Percentiles rank a stretch among this genome's conserved stretches.
phyloP scores from a whole-genome alignment of 306 rosid genomes.

The Begonia fuchsioides region DNA sequence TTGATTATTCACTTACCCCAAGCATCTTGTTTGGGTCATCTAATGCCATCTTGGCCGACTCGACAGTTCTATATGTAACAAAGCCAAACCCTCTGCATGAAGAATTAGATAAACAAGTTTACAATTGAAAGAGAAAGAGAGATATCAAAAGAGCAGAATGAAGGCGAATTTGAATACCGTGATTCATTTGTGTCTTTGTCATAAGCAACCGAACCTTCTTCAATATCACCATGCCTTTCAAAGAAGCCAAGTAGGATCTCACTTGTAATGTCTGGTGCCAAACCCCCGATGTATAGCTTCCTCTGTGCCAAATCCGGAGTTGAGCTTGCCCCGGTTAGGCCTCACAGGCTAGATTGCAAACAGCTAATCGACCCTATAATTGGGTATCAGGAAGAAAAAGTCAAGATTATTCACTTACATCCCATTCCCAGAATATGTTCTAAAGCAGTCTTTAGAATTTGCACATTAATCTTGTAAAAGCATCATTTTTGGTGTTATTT shows the following conservation, averaged over 20 bases:
- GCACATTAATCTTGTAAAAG: too few species aligned
- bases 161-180: slow-evolving; percentile 21
- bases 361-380: slow-evolving; percentile 69
- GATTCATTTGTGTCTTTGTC: slow-evolving; percentile 63
- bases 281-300: slow-evolving; percentile 68
- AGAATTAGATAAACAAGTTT: slow-evolving; percentile 10
- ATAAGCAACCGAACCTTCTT: slow-evolving; percentile 83
- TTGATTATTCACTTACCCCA: slow-evolving; percentile 32
- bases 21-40: slow-evolving; percentile 53
- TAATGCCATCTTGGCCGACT: slow-evolving; percentile 68
- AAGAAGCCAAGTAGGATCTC: slow-evolving; percentile 51
- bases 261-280: slow-evolving; percentile 59
- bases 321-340: slow-evolving; percentile 42
- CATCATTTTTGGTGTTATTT: too few species aligned
- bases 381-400: too few species aligned
- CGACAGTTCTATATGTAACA: slow-evolving; percentile 54
- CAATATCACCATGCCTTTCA: slow-evolving; percentile 54
- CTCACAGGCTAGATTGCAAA: slow-evolving; percentile 62
- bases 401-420: too few species aligned
- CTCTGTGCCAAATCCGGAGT: slow-evolving; percentile 50
- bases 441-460: too few species aligned
- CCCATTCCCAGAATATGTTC: too few species aligned
- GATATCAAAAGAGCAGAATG: too few species aligned
- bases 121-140: too few species aligned
- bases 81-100: slow-evolving; percentile 65